Evolutionary conservation across 257 asterid genomes (phyloP), one percentile per base, ranked within the genome.

Genomic region (Salvia splendens): DNA sequence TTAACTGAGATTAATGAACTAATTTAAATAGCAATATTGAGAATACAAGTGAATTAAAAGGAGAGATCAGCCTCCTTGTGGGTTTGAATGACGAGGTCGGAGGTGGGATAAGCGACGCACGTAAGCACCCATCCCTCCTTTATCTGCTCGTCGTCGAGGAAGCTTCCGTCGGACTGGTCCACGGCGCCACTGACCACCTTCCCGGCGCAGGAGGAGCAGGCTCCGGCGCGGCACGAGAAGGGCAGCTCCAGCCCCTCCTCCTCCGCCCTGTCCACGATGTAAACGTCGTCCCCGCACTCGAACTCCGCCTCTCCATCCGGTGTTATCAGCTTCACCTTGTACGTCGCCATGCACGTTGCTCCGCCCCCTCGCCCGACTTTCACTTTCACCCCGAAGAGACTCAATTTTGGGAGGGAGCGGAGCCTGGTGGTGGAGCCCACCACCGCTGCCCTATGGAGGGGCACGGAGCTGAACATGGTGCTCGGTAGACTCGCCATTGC

Each of bases 201-300:
- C 0, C 95, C 96, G 48, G 89, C 92, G 76, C 96, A 92, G 9
- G 92, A 80, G 60, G 96, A 92, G 84, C 98, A 92, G 0, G 98
- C 80, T 0, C 96, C 96, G 4, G 96, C 89, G 56, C 98, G 85
- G 91, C 98, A 92, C 0, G 96, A 89, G 85, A 75, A 89, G 0
- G 98, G 96, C 42, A 87, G 76, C 0, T 89, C 97, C 4, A 70
- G 3, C 1, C 92, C 98, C 3, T 1, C 3, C 14, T 92, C 92
- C 79, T 92, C 98, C n/a, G 92, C 94, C 28, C 50, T 59, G 67
- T 92, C 98, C 1, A 92, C 85, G 72, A 92, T 73, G 95, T 84
- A 85, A 0, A 10, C 69, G 43, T 89, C 94, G 24, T 77, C 83
- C 0, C 74, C 67, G 80, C 89, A 80, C 1, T 72, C 64, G 77